These are phyloP conservation scores for Exsudoporus frostii DNA, from an alignment of 768 basidiomycete species.

Conservation along the genomic window DNA sequence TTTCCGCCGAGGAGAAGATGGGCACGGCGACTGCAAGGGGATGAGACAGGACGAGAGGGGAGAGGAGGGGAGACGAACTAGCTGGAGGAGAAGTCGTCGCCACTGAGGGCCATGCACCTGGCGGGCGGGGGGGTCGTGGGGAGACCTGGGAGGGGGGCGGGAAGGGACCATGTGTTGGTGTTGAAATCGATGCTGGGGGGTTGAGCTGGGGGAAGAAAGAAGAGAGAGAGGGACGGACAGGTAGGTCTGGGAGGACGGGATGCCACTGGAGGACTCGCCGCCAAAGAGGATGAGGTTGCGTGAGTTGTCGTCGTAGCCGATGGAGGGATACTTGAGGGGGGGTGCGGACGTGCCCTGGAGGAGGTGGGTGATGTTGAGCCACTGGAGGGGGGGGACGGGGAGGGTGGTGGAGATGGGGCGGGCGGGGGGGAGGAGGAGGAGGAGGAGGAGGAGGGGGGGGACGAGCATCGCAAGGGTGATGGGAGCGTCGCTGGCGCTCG, in stretches of 20 bases:
- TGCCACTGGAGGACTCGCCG: constrained; percentile 64
- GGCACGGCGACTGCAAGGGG: constrained; percentile 55
- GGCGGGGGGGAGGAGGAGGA: constrained; percentile 28
- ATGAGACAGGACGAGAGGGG: constrained; percentile 17
- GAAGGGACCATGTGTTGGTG: constrained; percentile 57
- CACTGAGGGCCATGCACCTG: constrained; percentile 61
- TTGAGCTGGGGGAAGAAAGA: constrained; percentile 1
- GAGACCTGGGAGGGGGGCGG: constrained; percentile 50
- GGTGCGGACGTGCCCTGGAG: constrained; percentile 53
- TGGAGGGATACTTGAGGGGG: constrained; percentile 67
- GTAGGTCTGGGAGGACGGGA: constrained; percentile 62
- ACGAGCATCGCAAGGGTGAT: constrained; percentile 10
- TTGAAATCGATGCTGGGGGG: constrained; percentile 56
- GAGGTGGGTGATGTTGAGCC: constrained; percentile 66
- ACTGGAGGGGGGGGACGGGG: constrained; percentile 43
- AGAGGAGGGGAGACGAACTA: constrained; percentile 49
- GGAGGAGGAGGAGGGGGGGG: constrained; percentile 10
- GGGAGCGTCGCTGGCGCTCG: constrained; percentile 21
- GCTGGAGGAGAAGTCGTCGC: constrained; percentile 75
- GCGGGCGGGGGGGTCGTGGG: constrained; percentile 50
- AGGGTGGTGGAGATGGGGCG: constrained; percentile 52
- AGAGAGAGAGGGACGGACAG: constrained; percentile 43
- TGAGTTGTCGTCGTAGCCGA: constrained; percentile 51
- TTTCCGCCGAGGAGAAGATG: constrained; percentile 75
- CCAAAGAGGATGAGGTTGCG: constrained; percentile 71